A percentile compares a stretch with the other conserved stretches of the same genome.
phyloP scores from a whole-genome alignment of 2,329 filamentous ascomycete genomes.

The Pyrenophora teres region DNA sequence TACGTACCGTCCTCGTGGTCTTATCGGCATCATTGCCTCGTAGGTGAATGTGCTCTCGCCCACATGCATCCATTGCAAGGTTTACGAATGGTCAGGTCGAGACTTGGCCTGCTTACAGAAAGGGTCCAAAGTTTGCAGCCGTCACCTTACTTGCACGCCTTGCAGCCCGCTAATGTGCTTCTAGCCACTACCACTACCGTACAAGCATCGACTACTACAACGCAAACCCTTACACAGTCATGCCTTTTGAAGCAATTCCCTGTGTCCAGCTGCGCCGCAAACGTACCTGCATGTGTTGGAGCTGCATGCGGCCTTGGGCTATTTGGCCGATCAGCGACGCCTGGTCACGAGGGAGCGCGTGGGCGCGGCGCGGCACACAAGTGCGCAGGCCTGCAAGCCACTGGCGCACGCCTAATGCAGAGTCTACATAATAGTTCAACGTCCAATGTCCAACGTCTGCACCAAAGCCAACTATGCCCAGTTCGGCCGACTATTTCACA shows the following conservation, averaged over 20 bases:
- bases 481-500: no score
- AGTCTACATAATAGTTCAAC: not conserved
- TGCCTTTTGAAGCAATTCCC: not conserved
- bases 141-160: not conserved
- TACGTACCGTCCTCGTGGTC: not conserved
- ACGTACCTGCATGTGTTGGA: constrained; percentile 6
- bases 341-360: constrained; percentile 23
- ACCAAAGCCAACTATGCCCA: not conserved
- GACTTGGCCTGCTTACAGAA: constrained; percentile 19
- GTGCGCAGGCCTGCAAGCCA: constrained; percentile 3
- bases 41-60: constrained; percentile 11
- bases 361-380: constrained; percentile 5
- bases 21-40: not conserved
- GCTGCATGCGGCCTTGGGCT: constrained; percentile 9
- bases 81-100: constrained; percentile 7
- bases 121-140: not conserved
- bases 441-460: not conserved
- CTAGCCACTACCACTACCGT: not conserved
- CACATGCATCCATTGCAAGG: constrained; percentile 25
- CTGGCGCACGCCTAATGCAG: not conserved
- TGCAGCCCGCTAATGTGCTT: not conserved
- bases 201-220: not conserved
- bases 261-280: not conserved
- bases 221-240: not conserved
- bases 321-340: constrained; percentile 17